Evolutionary conservation across 495 filamentous ascomycete genomes (phyloP).

Genomic region (Aspergillus olivimuriae): DNA sequence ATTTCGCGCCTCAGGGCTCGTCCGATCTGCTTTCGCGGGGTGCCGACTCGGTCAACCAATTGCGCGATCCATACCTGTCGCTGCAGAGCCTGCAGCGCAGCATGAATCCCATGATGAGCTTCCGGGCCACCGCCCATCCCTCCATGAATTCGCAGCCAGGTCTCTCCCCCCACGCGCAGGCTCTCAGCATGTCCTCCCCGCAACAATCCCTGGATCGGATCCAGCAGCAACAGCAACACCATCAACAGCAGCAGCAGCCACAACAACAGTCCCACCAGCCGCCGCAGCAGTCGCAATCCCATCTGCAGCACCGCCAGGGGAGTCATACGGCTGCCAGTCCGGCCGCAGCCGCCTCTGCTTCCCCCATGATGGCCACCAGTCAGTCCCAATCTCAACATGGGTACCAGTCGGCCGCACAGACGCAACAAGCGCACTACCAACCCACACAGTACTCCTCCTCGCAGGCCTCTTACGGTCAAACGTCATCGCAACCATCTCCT

Average conservation of each 20-base stretch:
- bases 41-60: slow-evolving; percentile 24
- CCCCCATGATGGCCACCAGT: slow-evolving; percentile 16
- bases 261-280: slow-evolving; percentile 25
- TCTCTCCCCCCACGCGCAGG: slow-evolving; percentile 26
- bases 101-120: slow-evolving; percentile 31
- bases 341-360: slow-evolving; percentile 17
- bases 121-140: slow-evolving; percentile 16
- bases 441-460: slow-evolving; percentile 7
- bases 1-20: slow-evolving; percentile 29
- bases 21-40: slow-evolving; percentile 29
- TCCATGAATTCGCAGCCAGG: slow-evolving; percentile 28
- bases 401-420: slow-evolving; percentile 9
- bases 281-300: no score
- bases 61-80: slow-evolving; percentile 20
- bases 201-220: slow-evolving; percentile 33
- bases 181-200: slow-evolving; percentile 28
- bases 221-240: slow-evolving; percentile 32
- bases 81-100: slow-evolving; percentile 31
- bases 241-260: slow-evolving; percentile 17
- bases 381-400: slow-evolving; percentile 7
- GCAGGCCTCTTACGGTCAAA: no score
- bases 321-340: slow-evolving; percentile 15
- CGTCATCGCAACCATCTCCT: slow-evolving; percentile 3
- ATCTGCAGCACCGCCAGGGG: slow-evolving; percentile 20
- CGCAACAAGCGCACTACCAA: slow-evolving; percentile 11